Evolutionary conservation across 192 early-diverging fungal species (phyloP).

Genomic region (Glomus cerebriforme): DNA sequence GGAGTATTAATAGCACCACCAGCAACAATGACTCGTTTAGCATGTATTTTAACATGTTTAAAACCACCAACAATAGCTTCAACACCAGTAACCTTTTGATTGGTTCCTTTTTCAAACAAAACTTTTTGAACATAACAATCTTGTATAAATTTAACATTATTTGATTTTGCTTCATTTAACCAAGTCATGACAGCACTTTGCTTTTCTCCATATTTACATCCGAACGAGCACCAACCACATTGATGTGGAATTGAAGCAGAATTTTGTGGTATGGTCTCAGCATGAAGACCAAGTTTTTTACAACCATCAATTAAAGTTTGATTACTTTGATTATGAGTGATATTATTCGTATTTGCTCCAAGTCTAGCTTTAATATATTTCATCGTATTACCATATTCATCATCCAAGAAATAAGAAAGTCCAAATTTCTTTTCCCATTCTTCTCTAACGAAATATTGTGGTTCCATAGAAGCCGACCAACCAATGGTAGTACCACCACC

Average conservation of each 20-base stretch:
- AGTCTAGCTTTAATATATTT: slow-evolving; percentile 59
- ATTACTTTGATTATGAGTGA: slow-evolving; percentile 69
- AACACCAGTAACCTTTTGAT: slow-evolving; percentile 56
- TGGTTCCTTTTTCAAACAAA: slow-evolving; percentile 46
- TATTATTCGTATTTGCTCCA: slow-evolving; percentile 51
- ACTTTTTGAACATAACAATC: slow-evolving; percentile 58
- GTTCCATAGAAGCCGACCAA: slow-evolving; percentile 63
- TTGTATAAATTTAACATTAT: slow-evolving; percentile 64
- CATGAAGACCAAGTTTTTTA: slow-evolving; percentile 60
- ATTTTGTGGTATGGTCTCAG: slow-evolving; percentile 68
- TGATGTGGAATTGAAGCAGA: slow-evolving; percentile 51
- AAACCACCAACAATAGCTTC: slow-evolving; percentile 39
- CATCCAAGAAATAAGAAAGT: slow-evolving; percentile 60
- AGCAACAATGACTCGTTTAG: slow-evolving; percentile 59
- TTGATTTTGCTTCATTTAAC: slow-evolving; percentile 65
- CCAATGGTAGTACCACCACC: slow-evolving; percentile 79
- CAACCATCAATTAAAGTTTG: slow-evolving; percentile 67
- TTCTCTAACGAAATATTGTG: slow-evolving; percentile 64
- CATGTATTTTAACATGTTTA: slow-evolving; percentile 45
- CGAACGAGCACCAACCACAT: slow-evolving; percentile 69
- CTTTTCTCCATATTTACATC: slow-evolving; percentile 73
- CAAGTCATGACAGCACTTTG: slow-evolving; percentile 67
- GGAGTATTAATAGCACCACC: slow-evolving; percentile 70
- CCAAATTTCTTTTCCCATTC: slow-evolving; percentile 69
- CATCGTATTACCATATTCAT: slow-evolving; percentile 48